Evolutionary conservation across 345 rosid species (phyloP), one percentile per base, ranked within the genome.

Genomic region (Mangifera indica): DNA sequence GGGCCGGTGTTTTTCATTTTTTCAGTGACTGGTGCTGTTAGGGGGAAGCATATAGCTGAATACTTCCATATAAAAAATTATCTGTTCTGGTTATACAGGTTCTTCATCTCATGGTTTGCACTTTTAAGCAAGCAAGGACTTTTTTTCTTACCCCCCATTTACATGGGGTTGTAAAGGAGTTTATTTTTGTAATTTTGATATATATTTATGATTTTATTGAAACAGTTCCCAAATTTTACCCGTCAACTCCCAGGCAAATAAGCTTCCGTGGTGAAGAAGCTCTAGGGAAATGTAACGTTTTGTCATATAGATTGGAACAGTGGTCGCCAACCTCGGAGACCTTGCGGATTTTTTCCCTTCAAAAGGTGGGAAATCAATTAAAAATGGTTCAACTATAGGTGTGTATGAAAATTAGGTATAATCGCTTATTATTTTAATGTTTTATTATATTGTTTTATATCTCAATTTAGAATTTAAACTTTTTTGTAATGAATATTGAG

Each of bases 41-140:
- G 26, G 46, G 65, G 12, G 37, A 70, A 59, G 37, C 63, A 54
- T 62, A 67, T 34, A 67, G 59, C 34, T 55, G 21, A 49, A n/a
- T 49, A 60, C 55, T 71, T 40, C 32, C 45, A 10, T 63, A 15
- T 37, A 24, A 57, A 25, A 37, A 21, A 10, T 29, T 56, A 8
- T 55, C 51, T 18, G 72, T 48, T 65, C 29, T 64, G 40, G 24
- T 52, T 18, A 14, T 64, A 24, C 25, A 32, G 18, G 55, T 4
- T 64, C 17, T 67, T 42, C 2, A 52, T 22, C 24, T 20, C 12
- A 9, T 25, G 46, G 70, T 69, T 73, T 58, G 60, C 71, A 67
- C 54, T 57, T 73, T 24, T 64, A 63, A 40, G 63, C 37, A 13
- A 48, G 52, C 62, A 37, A 37, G 37, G 60, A 18, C 66, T 11